Evolutionary conservation across 441 rosid genomes (phyloP), one percentile per base, ranked within the genome.

Genomic region (Sinapis alba): DNA sequence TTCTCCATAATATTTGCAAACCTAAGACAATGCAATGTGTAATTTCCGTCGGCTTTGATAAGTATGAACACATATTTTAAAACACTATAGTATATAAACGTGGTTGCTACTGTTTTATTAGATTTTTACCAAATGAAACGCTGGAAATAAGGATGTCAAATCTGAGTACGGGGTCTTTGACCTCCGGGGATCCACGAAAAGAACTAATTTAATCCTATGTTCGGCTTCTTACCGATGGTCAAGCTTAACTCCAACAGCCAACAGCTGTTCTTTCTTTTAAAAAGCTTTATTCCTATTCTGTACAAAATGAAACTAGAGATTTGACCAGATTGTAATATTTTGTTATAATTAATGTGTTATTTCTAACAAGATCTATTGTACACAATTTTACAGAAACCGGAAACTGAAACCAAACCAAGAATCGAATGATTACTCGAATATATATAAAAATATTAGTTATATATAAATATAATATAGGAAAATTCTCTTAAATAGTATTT

Each of bases 101-200:
- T 15, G 61, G 43, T 24, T 60, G 12, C 2, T 26, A 54, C 1
- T 54, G 27, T 56, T 51, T 57, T 28, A 8, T 27, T 53, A 21
- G 23, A 60, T 5, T 13, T 63, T 21, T 20, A 63, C 7, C 21
- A 63, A 23, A 23, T 16, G 0, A 8, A 51, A 57, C 65, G 12
- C 11, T 11, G 10, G 3, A 71, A 45, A 30, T 6, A 13, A 59
- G 34, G 21, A 21, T 59, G 73, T 72, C 80, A 77, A 72, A 72
- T 77, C 80, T 11, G 50, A 72, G 58, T 72, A 66, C 77, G 47
- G 73, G 53, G 80, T 72, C 62, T 65, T 77, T 77, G 59, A 66
- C 77, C 80, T 61, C 57, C 60, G 80, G 80, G 69, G 69, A 66
- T 77, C 80, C 64, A 66, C 68, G 34, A 77, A 77, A 77, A 23